Evolutionary conservation across 2,329 filamentous ascomycete genomes (phyloP).

Genomic region (Aspergillus sp.): DNA sequence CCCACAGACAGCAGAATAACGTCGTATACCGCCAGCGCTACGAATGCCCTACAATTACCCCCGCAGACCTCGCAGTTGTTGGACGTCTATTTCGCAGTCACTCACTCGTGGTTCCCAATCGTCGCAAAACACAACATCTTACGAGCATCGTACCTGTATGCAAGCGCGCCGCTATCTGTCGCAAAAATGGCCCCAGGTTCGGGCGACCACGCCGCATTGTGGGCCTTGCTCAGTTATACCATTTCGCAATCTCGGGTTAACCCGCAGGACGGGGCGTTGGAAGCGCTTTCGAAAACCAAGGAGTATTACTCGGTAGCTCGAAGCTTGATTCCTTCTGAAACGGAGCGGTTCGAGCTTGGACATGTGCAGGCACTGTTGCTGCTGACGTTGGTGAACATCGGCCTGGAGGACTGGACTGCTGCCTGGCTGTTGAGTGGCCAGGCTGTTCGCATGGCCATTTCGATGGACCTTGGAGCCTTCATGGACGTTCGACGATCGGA

Average conservation of each 20-base stretch:
- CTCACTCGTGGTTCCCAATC: slow-evolving; percentile 63
- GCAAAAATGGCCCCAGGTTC: slow-evolving; percentile 33
- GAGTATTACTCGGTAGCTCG: slow-evolving; percentile 41
- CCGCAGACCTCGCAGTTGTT: slow-evolving; percentile 54
- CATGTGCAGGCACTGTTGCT: slow-evolving; percentile 49
- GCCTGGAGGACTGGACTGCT: slow-evolving; percentile 47
- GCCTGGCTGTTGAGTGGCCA: slow-evolving; percentile 58
- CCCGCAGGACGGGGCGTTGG: slow-evolving; percentile 18
- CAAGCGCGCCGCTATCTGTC: slow-evolving; percentile 42
- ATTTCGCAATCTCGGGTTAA: slow-evolving; percentile 33
- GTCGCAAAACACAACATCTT: slow-evolving; percentile 59
- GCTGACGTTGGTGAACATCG: slow-evolving; percentile 54
- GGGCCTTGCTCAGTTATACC: slow-evolving; percentile 48
- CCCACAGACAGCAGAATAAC: slow-evolving; percentile 15
- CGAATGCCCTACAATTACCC: slow-evolving; percentile 44
- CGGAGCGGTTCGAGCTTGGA: slow-evolving; percentile 41
- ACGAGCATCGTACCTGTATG: slow-evolving; percentile 58
- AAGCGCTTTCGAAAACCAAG: slow-evolving; percentile 29
- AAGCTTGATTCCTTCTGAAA: slow-evolving; percentile 42
- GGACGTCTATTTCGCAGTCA: slow-evolving; percentile 60
- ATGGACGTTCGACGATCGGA: slow-evolving; percentile 32
- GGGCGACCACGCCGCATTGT: slow-evolving; percentile 46
- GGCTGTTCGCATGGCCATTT: slow-evolving; percentile 51
- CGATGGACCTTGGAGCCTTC: slow-evolving; percentile 36
- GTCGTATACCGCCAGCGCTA: slow-evolving; percentile 9